Conservation (phyloP, 164 flowering plant genomes). For the Vitis amurensis region DNA sequence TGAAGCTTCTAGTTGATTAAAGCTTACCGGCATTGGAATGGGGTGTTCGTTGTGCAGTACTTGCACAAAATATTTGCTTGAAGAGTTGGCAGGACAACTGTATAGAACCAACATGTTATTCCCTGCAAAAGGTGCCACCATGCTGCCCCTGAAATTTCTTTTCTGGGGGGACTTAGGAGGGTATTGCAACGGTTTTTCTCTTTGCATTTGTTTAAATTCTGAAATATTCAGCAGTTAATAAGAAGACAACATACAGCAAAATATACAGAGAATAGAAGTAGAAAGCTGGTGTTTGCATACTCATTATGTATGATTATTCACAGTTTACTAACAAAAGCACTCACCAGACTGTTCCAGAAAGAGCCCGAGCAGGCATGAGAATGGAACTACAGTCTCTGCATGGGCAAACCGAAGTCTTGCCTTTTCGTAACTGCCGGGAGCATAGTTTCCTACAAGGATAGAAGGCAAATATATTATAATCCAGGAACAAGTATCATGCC, state of each 20-base stretch:
- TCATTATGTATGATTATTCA: too few species aligned
- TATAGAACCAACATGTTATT: slow-evolving; percentile 84
- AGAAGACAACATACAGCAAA: slow-evolving; percentile 2
- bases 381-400: slow-evolving; percentile 95
- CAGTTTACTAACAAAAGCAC: slow-evolving; percentile 12
- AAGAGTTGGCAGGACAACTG: slow-evolving; percentile 58
- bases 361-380: slow-evolving; percentile 94
- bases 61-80: slow-evolving; percentile 75
- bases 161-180: slow-evolving; percentile 86
- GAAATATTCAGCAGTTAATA: slow-evolving; percentile 13
- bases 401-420: slow-evolving; percentile 95
- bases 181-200: slow-evolving; percentile 61
- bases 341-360: slow-evolving; percentile 80
- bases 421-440: slow-evolving; percentile 82
- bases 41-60: slow-evolving; percentile 91
- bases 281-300: too few species aligned
- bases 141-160: slow-evolving; percentile 82
- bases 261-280: too few species aligned
- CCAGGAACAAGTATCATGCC: too few species aligned
- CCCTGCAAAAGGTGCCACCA: slow-evolving; percentile 86
- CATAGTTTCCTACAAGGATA: slow-evolving; percentile 43
- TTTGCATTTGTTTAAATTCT: slow-evolving; percentile 65
- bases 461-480: not conserved
- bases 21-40: slow-evolving; percentile 69
- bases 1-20: not conserved